Percentiles rank a stretch among this genome's conserved stretches.
phyloP scores from a whole-genome alignment of 306 rosid species.

The Prinsepia uniflora region DNA sequence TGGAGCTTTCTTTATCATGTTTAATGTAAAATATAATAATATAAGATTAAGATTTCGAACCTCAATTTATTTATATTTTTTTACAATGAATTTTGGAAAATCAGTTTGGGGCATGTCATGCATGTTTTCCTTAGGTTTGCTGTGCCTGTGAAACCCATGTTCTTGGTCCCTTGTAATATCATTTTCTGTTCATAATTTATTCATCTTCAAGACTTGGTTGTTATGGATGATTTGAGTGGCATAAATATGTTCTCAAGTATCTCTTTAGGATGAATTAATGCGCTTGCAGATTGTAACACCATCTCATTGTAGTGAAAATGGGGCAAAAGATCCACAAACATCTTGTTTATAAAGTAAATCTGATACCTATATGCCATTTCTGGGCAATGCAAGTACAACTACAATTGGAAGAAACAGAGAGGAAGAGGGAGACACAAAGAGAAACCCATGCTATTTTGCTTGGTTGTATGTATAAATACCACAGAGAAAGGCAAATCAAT shows the following conservation, averaged over 20 bases:
- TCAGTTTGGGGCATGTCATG: background rate
- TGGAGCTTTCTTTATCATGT: no score
- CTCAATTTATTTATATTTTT: no score
- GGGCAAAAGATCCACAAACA: slow-evolving; percentile 28
- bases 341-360: slow-evolving; percentile 30
- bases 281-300: background rate
- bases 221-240: background rate
- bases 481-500: slow-evolving; percentile 21
- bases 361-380: slow-evolving; percentile 31
- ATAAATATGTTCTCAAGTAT: background rate
- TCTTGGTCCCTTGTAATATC: background rate
- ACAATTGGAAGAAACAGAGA: slow-evolving; percentile 14
- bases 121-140: background rate
- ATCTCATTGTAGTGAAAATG: slow-evolving; percentile 18
- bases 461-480: slow-evolving; percentile 39
- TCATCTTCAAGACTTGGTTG: background rate
- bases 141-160: background rate
- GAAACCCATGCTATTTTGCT: slow-evolving; percentile 46
- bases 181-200: background rate
- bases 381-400: slow-evolving; percentile 17
- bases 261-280: background rate
- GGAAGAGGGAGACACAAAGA: slow-evolving; percentile 28
- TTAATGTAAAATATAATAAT: no score
- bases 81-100: background rate
- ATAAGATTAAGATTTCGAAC: no score